Evolutionary conservation across 75 land plant genomes (phyloP).

Genomic region (Cryptomeria japonica): DNA sequence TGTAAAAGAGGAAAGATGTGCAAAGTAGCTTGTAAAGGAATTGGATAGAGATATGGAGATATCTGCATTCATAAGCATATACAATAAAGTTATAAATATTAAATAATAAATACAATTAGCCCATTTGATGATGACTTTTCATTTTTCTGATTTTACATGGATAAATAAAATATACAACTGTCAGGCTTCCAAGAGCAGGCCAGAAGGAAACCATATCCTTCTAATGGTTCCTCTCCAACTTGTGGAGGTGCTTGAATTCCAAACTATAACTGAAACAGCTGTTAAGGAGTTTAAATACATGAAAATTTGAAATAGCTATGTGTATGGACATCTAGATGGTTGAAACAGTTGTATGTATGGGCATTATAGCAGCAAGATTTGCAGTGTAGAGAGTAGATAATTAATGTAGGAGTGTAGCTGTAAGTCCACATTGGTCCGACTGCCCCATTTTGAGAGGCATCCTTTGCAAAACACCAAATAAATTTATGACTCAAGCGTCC

Average conservation of each 20-base stretch:
- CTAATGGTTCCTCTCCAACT: too few relatives aligned
- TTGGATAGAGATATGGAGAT: background rate
- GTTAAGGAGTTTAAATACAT: background rate
- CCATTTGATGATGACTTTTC: background rate
- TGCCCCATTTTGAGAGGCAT: background rate
- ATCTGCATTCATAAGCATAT: too few relatives aligned
- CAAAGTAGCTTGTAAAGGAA: background rate
- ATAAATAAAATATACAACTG: background rate
- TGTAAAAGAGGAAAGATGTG: too few relatives aligned
- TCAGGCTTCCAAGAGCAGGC: background rate
- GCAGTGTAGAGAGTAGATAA: background rate
- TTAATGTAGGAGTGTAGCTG: background rate
- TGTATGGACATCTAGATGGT: too few relatives aligned
- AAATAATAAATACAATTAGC: background rate
- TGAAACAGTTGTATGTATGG: background rate
- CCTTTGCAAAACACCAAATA: background rate
- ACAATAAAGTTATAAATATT: too few relatives aligned
- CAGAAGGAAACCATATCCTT: background rate
- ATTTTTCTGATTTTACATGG: background rate
- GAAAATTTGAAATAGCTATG: too few relatives aligned
- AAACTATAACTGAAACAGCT: background rate
- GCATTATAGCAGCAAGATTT: background rate
- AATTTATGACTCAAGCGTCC: background rate
- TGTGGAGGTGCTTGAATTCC: background rate
- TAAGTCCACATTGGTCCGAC: background rate